Evolutionary conservation across 2,329 filamentous ascomycete genomes (phyloP), one percentile per base, ranked within the genome.

Genomic region (Trichoderma aggressivum): DNA sequence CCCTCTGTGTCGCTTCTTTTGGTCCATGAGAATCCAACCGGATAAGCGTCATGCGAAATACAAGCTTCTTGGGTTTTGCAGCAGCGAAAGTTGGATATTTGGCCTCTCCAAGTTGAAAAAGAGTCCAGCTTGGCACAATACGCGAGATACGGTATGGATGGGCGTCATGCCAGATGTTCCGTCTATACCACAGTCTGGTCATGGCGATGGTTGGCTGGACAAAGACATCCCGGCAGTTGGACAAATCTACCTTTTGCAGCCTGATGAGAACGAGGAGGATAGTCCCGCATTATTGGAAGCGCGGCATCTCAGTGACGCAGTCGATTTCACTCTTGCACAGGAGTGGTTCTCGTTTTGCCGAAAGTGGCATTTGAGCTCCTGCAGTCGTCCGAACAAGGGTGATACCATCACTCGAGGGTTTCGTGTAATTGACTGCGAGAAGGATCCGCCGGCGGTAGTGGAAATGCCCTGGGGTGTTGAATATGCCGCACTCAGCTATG

Each of bases 401-500:
- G 32, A 43, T n/a, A 39, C 59, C 21, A 28, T 70, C 26, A 43
- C 64, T 39, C 43, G 32, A 34, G 58, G 56, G 1, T 70, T 70
- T 56, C 60, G 53, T 14, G 69, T 70, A 10, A 70, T 70, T 30
- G 69, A 70, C 16, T 70, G 60, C 30, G 53, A 56, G 26, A 34
- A 21, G 30, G 28, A 65, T 16, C 32, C 61, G 7, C 61, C 69
- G 12, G 18, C 26, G 11, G 69, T 65, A 11, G 43, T 65, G 6
- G 26, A 28, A 21, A 56, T 53, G 26, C 26, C 50, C 14, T 65
- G 60, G 69, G 69, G 69, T 14, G 55, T 59, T 21, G 50, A 55
- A 28, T 85, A 85, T 60, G 74, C 83, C 3, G 81, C 83, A 14
- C 78, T 85, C 21, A 85, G 82, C 76, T 85, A 85, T 73, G 82